Percentiles rank a stretch among this genome's conserved stretches.
These are phyloP conservation scores for Gonapodya prolifera DNA, from an alignment of 192 early-diverging fungal species.

Conservation along the genomic window DNA sequence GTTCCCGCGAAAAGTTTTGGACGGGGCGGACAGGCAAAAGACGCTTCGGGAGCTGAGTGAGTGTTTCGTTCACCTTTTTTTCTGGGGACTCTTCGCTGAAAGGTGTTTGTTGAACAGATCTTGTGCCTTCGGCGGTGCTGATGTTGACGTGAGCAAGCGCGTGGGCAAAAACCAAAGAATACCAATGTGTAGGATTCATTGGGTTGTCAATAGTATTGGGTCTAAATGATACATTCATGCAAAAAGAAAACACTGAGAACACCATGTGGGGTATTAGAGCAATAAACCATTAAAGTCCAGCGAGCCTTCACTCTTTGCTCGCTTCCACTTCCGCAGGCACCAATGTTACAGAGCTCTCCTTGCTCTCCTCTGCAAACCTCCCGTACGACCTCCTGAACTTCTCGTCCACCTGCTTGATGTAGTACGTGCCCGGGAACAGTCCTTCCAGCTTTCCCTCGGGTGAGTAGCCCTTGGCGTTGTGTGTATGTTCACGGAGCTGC, in stretches of 20 bases:
- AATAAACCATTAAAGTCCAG: neutral
- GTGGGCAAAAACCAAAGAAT: neutral
- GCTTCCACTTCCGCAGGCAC: neutral
- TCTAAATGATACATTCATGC: neutral
- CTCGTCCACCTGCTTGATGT: constrained; percentile 75
- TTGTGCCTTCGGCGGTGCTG: neutral
- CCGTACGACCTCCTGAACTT: constrained; percentile 85
- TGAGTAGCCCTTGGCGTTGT: constrained; percentile 67
- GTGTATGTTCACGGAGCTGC: constrained; percentile 73
- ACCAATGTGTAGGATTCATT: no score
- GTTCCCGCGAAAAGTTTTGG: constrained; percentile 63
- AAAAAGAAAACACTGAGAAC: neutral
- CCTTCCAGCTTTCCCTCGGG: constrained; percentile 37
- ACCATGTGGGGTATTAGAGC: neutral
- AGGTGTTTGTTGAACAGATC: neutral
- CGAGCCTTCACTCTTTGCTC: neutral
- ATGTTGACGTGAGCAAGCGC: neutral
- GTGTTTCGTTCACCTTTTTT: neutral
- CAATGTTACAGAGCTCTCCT: neutral
- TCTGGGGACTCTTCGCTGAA: neutral
- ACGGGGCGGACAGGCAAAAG: constrained; percentile 38
- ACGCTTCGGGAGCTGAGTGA: constrained; percentile 47
- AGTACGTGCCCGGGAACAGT: constrained; percentile 72
- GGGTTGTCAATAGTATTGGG: no score
- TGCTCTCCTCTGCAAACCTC: constrained; percentile 26